Evolutionary conservation across 2,329 filamentous ascomycete genomes (phyloP).

Genomic region (Pseudogymnoascus sp.): DNA sequence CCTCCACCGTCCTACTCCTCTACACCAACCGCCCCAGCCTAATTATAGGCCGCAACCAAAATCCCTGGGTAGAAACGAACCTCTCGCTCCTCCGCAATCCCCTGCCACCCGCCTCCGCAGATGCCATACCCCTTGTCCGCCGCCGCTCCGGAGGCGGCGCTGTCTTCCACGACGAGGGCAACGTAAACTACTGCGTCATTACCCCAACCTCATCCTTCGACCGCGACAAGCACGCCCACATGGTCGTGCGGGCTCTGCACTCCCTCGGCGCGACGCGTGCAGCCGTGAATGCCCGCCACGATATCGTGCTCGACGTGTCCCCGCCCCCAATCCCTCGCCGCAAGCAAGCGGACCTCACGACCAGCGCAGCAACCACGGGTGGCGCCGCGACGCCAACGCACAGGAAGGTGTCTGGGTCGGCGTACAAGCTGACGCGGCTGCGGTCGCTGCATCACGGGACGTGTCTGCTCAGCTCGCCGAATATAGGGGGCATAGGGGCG

Average conservation of each 20-base stretch:
- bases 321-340: slow-evolving; percentile 15
- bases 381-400: slow-evolving; percentile 26
- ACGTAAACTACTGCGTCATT: slow-evolving; percentile 92
- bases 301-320: slow-evolving; percentile 69
- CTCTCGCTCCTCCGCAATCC: slow-evolving; percentile 47
- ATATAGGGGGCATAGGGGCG: slow-evolving; percentile 60
- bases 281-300: slow-evolving; percentile 81
- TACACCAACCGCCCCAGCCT: slow-evolving; percentile 85
- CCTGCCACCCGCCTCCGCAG: slow-evolving; percentile 19
- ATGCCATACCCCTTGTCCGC: slow-evolving; percentile 58
- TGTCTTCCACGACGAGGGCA: slow-evolving; percentile 89
- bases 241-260: slow-evolving; percentile 80
- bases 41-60: slow-evolving; percentile 93
- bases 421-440: slow-evolving; percentile 80
- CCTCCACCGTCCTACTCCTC: slow-evolving; percentile 73
- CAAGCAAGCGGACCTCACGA: not conserved
- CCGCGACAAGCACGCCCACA: slow-evolving; percentile 79
- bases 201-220: slow-evolving; percentile 71
- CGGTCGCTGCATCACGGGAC: slow-evolving; percentile 90
- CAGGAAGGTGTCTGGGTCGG: slow-evolving; percentile 85
- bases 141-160: slow-evolving; percentile 83
- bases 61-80: slow-evolving; percentile 91
- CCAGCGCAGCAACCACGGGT: not conserved
- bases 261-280: slow-evolving; percentile 50
- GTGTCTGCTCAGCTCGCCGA: slow-evolving; percentile 70